Base-by-base conservation (phyloP, 148 eudicot genomes). In the Salicornia ramosissima region DNA sequence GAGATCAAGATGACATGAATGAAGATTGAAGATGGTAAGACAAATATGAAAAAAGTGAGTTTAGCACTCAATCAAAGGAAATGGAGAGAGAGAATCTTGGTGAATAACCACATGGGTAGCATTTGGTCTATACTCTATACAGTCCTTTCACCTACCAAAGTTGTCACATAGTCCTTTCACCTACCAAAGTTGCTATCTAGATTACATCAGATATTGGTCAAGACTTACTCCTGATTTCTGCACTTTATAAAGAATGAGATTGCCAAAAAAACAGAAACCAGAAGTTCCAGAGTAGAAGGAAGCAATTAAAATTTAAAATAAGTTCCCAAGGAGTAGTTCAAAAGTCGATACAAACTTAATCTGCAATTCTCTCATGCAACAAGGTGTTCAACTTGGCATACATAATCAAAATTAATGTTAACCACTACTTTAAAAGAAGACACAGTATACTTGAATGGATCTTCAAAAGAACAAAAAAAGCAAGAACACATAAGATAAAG, bases 301-400 rank as follows among this genome's bases (percentile, higher is more conserved):
- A 3, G 8, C 40, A 36, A 36, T 3, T 36, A 36, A 36, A 36
- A 36, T 36, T 36, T 8, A 36, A 8, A 36, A 4, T 3, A 10
- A 50, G 31, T 33, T 47, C 22, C 56, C 74, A 71, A 21, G 28
- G 31, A 30, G 25, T 50, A 34, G 62, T 36, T 60, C 21, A 68
- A n/a, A n/a, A n/a, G n/a, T n/a, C n/a, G n/a, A 30, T 18, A 68
- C 24, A 50, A 30, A 1, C 28, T 24, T 14, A 11, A 9, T 46
- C 36, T 11, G 71, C 46, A 22, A 70, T n/a, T 22, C 18, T 36
- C 29, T 45, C 55, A 46, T 47, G 46, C 57, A 31, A 69, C 46
- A 62, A 39, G 52, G 25, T 21, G 1, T 67, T 46, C 36, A n/a
- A 22, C 47, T n/a, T 4, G 16, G 45, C 25, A 62, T 2, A 10